phyloP scores from a whole-genome alignment of 345 rosid species.

The Lenwebbia sp. region DNA sequence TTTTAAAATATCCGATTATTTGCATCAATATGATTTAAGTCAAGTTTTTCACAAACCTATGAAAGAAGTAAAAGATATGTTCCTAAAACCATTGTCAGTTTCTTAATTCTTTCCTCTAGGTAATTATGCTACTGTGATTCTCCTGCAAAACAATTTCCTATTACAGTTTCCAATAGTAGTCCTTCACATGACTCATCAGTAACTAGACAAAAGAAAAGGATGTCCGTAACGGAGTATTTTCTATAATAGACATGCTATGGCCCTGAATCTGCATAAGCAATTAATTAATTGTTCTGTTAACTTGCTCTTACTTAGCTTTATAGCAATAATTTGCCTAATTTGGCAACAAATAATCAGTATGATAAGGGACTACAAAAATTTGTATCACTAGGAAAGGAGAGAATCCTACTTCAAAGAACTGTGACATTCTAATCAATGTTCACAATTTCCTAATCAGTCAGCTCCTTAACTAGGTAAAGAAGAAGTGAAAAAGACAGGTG shows the following conservation, averaged over 20 bases:
- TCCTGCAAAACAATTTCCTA: background rate
- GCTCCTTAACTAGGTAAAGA: background rate
- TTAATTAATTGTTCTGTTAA: background rate
- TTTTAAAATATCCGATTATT: background rate
- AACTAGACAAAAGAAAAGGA: background rate
- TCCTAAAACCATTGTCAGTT: background rate
- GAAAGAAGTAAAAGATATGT: background rate
- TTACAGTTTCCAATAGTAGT: background rate
- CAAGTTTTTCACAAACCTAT: background rate
- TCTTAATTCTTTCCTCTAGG: background rate
- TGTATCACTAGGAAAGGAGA: background rate
- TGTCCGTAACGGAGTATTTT: background rate
- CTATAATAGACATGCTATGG: background rate
- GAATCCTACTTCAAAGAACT: background rate
- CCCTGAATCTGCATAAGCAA: background rate
- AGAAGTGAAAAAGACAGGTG: background rate
- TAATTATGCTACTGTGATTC: background rate
- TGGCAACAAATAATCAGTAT: background rate
- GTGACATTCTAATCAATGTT: background rate
- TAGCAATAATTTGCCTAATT: background rate
- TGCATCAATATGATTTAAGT: background rate
- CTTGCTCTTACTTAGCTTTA: background rate
- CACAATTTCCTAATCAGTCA: background rate
- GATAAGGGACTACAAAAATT: background rate
- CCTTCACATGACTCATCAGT: background rate